phyloP scores from a whole-genome alignment of 352 stramenopile genomes.

The Phytopythium ostracodes region DNA sequence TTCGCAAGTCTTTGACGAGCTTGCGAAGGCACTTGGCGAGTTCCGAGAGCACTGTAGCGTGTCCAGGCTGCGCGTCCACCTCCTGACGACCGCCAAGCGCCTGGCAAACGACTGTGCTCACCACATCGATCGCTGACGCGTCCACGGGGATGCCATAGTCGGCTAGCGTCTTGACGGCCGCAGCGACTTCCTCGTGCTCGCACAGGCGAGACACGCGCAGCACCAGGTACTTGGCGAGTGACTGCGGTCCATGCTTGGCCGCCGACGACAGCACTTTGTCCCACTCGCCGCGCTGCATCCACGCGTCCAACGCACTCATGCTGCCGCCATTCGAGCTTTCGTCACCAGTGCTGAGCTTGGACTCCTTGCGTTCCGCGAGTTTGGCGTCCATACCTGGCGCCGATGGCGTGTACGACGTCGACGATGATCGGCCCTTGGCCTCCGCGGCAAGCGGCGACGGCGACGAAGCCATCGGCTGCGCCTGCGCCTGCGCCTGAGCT shows the following conservation, averaged over 20 bases:
- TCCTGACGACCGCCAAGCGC: conserved; percentile 39
- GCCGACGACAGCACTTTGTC: conserved; percentile 89
- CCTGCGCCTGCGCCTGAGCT: conserved; percentile 13
- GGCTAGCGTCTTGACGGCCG: conserved; percentile 69
- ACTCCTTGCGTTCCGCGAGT: conserved; percentile 50
- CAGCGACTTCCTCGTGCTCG: conserved; percentile 68
- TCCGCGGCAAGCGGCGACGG: conserved; percentile 40
- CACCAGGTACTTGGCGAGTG: conserved; percentile 86
- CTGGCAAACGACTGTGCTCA: conserved; percentile 52
- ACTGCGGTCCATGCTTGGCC: conserved; percentile 66
- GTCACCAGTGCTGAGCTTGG: conserved; percentile 33
- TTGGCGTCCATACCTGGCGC: conserved; percentile 33
- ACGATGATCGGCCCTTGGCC: conserved; percentile 27
- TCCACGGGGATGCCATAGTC: conserved; percentile 81
- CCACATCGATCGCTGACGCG: conserved; percentile 42
- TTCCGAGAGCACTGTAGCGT: conserved; percentile 45
- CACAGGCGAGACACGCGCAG: conserved; percentile 64
- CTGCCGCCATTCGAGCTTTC: conserved; percentile 33
- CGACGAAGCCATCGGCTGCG: conserved; percentile 11
- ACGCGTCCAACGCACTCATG: conserved; percentile 80
- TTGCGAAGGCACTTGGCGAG: conserved; percentile 69
- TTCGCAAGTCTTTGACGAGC: conserved; percentile 67
- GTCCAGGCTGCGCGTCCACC: conserved; percentile 36
- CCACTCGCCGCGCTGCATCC: conserved; percentile 92
- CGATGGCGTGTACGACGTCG: conserved; percentile 47